Evolutionary conservation across 23 red algal species (phyloP).

Genomic region (Agarophyton chilense): DNA sequence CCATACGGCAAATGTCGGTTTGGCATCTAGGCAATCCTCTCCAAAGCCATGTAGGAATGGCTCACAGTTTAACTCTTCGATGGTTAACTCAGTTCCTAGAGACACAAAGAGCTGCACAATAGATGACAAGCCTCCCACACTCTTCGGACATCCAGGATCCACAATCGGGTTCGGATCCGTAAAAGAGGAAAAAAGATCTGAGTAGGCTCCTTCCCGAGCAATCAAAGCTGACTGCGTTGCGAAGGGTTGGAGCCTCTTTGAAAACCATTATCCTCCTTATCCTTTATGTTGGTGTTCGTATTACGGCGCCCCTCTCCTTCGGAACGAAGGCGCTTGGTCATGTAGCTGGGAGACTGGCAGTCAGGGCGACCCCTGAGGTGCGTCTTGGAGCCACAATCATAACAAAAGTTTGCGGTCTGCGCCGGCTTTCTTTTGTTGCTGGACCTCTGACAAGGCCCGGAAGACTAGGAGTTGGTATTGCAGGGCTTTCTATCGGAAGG

Average conservation of each 20-base stretch:
- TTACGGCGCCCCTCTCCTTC: too few species aligned
- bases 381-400: conserved; percentile 6
- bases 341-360: too few species aligned
- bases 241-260: conserved; percentile 23
- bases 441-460: too few species aligned
- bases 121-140: not conserved
- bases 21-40: not conserved
- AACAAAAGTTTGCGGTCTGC: too few species aligned
- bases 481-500: too few species aligned
- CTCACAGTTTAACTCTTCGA: conserved; percentile 28
- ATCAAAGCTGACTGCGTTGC: not conserved
- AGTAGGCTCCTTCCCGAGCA: conserved; percentile 2
- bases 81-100: not conserved
- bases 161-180: conserved; percentile 10
- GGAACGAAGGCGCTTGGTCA: too few species aligned
- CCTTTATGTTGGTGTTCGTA: too few species aligned
- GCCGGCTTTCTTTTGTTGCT: too few species aligned
- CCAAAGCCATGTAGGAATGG: conserved; percentile 29
- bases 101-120: not conserved
- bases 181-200: not conserved
- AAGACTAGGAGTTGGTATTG: too few species aligned
- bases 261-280: conserved; percentile 18
- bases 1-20: too few species aligned
- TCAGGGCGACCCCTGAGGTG: not conserved
- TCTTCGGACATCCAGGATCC: conserved; percentile 13